These are phyloP conservation scores for Cordyceps cateniannulata DNA, from an alignment of 2,329 filamentous ascomycete genomes.

Conservation along the genomic window DNA sequence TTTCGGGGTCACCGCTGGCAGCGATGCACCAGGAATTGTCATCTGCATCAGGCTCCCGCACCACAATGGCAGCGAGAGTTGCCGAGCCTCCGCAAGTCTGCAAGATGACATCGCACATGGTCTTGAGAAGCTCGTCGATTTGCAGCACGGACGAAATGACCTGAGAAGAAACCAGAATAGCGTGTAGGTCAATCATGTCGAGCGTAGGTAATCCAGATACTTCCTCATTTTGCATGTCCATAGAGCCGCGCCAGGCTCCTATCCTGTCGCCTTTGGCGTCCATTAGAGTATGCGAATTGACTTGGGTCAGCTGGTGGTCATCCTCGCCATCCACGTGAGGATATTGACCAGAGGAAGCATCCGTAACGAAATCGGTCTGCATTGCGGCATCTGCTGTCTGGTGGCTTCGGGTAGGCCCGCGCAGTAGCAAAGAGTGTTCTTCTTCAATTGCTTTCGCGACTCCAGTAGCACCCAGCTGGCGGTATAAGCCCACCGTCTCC, in stretches of 20 bases:
- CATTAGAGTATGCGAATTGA: constrained; percentile 37
- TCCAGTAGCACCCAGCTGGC: constrained; percentile 62
- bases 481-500: constrained; percentile 62
- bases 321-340: constrained; percentile 40
- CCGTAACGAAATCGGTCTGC: constrained; percentile 65
- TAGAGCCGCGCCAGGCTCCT: constrained; percentile 57
- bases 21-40: constrained; percentile 58
- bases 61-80: constrained; percentile 65
- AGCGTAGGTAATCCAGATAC: constrained; percentile 63
- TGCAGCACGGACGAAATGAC: constrained; percentile 73
- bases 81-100: constrained; percentile 68
- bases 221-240: constrained; percentile 47
- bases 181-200: constrained; percentile 77
- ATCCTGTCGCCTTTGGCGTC: constrained; percentile 53
- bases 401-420: constrained; percentile 52
- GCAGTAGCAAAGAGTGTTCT: constrained; percentile 61
- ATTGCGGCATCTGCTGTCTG: constrained; percentile 56
- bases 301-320: constrained; percentile 34
- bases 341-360: constrained; percentile 47
- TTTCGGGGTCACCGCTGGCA: constrained; percentile 65
- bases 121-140: constrained; percentile 68
- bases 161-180: constrained; percentile 72
- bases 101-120: constrained; percentile 75
- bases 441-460: constrained; percentile 62
- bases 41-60: constrained; percentile 54